Evolutionary conservation across 768 basidiomycete species (phyloP), one percentile per base, ranked within the genome.

Genomic region (Pleurotus sapidus): DNA sequence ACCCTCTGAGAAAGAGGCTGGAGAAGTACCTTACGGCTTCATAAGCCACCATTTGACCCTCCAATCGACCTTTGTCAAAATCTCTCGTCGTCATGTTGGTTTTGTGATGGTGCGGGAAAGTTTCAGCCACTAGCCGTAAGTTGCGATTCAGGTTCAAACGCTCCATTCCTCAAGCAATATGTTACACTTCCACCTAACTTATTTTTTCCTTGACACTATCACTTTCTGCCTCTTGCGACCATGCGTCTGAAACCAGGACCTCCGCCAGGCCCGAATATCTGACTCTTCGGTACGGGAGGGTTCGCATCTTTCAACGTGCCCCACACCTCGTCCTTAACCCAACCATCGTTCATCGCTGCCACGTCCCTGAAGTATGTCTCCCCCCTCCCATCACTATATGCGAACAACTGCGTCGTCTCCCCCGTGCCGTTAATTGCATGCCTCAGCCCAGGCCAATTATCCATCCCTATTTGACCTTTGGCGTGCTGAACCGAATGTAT

Each of bases 1-100:
- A 90, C 66, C 77, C 83, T n/a, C 72, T 91, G 53, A 81, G 87
- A 49, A 89, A 84, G 71, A 84, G 77, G 64, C 63, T 91, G 57
- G 85, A 86, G 57, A 89, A 83, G 67, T 85, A 77, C 65, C 59
- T 79, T 30, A 63, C 70, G 42, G 63, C 71, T 55, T 40, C 60
- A 55, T 48, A 61, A 45, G 48, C 15, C n/a, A 12, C 15, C 12
- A 39, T 17, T 34, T 34, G 30, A 34, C 30, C 30, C 30, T 34
- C 30, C 30, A 34, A 34, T 34, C 30, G 30, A 34, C 30, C 9
- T 34, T 11, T 34, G 8, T 2, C 30, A 34, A 34, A 34, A 9
- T 7, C 6, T 7, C 27, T 30, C 27, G 37, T 30, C 17, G 3
- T 20, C 56, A 17, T 23, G n/a, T 34, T n/a, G 50, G 15, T 51